Base-by-base conservation (phyloP, 192 early-diverging fungal species). In the Lobosporangium transversale region DNA sequence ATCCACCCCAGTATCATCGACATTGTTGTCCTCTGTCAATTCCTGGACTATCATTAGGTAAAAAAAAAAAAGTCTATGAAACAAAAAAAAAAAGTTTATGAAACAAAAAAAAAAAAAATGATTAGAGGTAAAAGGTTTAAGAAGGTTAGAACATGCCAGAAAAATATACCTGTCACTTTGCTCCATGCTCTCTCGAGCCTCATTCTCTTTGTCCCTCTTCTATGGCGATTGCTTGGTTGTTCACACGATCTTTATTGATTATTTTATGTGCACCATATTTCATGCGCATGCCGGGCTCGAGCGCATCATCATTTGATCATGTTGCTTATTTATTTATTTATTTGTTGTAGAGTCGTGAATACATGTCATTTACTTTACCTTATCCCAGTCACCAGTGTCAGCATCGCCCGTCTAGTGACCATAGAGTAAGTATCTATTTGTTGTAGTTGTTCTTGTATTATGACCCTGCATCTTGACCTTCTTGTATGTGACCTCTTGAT, bases 341-440 rank as follows among this genome's bases (percentile, higher is more conserved):
- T 32, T 44, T 30, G 40, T 58, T 44, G n/a, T 30, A 68, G 68
- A 53, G 40, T 66, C 27, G 35, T 58, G n/a, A 79, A 79, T 35
- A 68, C 66, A 12, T 78, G 75, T 31, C 54, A 68, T 37, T 26
- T 78, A 36, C 21, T 67, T 15, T 80, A 80, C 35, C 59, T 71
- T 24, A 23, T 80, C 23, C 79, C 79, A 18, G 53, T 80, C 62
- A 80, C 69, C 27, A 52, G 54, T 2, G 55, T 80, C 31, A 62
- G 62, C 36, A 64, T 80, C 10, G 79, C 47, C 21, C 58, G 63
- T 0, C 49, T 80, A 4, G 14, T 73, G 11, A 61, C 53, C 15
- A 53, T 52, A 30, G 63, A 64, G 79, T 80, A 74, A 71, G 79
- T n/a, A n/a, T n/a, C n/a, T n/a, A n/a, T n/a, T n/a, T n/a, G n/a